Evolutionary conservation across 148 eudicot genomes (phyloP).

Genomic region (Vaccinium darrowii): DNA sequence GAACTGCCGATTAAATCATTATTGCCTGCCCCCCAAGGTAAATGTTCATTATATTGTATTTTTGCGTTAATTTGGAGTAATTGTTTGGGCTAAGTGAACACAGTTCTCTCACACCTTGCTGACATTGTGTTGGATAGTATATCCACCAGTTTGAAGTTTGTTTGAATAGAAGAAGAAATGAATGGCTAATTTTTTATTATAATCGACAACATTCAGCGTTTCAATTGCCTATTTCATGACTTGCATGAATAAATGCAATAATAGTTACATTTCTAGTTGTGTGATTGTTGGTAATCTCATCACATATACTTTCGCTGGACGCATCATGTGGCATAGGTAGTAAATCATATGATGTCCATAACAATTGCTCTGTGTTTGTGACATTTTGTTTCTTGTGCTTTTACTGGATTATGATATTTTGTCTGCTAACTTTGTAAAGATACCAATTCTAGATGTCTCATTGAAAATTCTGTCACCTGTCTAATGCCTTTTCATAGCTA

Average conservation of each 20-base stretch:
- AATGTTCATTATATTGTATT: conserved; percentile 1
- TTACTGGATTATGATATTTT: neutral
- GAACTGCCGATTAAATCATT: conserved; percentile 57
- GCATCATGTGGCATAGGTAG: neutral
- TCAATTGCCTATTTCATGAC: neutral
- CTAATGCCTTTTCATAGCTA: neutral
- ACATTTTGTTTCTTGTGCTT: neutral
- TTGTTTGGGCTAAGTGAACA: neutral
- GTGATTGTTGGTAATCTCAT: neutral
- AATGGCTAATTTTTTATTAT: neutral
- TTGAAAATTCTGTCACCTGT: neutral
- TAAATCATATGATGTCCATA: neutral
- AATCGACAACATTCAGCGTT: neutral
- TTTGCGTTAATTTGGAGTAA: neutral
- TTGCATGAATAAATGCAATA: neutral
- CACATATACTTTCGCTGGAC: neutral
- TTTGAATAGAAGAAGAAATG: neutral
- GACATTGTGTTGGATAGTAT: neutral
- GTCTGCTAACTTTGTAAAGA: neutral
- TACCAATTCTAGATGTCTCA: neutral
- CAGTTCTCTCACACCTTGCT: neutral
- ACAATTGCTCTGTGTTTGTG: neutral
- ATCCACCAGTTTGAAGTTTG: neutral
- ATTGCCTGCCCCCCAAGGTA: conserved; percentile 51
- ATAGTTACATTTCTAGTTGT: neutral